These are phyloP conservation scores for Arachnopeziza araneosa DNA, from an alignment of 2,329 filamentous ascomycete genomes.

Conservation along the genomic window DNA sequence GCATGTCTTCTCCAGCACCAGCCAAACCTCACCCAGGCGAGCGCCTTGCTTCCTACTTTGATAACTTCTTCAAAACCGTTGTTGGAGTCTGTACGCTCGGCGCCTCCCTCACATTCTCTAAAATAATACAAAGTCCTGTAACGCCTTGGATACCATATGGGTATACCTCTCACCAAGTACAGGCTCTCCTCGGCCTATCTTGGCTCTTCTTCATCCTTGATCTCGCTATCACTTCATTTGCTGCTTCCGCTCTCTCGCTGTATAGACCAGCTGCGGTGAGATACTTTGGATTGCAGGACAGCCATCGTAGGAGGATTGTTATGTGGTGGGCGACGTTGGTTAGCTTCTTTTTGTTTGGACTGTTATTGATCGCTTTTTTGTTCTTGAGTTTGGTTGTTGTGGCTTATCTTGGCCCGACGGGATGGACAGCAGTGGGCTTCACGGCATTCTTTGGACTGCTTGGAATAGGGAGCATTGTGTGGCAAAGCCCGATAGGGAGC, in stretches of 20 bases:
- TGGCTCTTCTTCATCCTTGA: slow-evolving; percentile 12
- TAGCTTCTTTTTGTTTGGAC: slow-evolving; percentile 5
- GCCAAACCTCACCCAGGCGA: slow-evolving; percentile 11
- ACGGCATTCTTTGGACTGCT: not conserved
- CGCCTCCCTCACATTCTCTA: slow-evolving; percentile 13
- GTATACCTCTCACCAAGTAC: slow-evolving; percentile 1
- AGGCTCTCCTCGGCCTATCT: slow-evolving; percentile 5
- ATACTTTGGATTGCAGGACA: slow-evolving; percentile 11
- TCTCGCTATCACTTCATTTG: slow-evolving; percentile 6
- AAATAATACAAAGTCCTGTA: slow-evolving; percentile 9
- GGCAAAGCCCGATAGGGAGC: not conserved
- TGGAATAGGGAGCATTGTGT: slow-evolving; percentile 1
- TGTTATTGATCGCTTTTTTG: slow-evolving; percentile 9
- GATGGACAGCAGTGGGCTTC: slow-evolving; percentile 11
- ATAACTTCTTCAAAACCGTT: slow-evolving; percentile 17
- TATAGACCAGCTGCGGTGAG: slow-evolving; percentile 5
- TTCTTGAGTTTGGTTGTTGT: slow-evolving; percentile 11
- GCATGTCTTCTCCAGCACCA: not conserved
- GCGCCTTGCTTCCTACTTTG: slow-evolving; percentile 16
- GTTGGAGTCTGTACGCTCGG: slow-evolving; percentile 13
- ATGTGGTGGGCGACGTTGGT: slow-evolving; percentile 16
- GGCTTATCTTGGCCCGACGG: slow-evolving; percentile 6
- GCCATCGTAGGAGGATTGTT: slow-evolving; percentile 6
- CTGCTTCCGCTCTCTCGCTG: slow-evolving; percentile 8
- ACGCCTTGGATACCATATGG: slow-evolving; percentile 10